Evolutionary conservation across 2,329 filamentous ascomycete genomes (phyloP).

Genomic region (Monosporascus sp.): DNA sequence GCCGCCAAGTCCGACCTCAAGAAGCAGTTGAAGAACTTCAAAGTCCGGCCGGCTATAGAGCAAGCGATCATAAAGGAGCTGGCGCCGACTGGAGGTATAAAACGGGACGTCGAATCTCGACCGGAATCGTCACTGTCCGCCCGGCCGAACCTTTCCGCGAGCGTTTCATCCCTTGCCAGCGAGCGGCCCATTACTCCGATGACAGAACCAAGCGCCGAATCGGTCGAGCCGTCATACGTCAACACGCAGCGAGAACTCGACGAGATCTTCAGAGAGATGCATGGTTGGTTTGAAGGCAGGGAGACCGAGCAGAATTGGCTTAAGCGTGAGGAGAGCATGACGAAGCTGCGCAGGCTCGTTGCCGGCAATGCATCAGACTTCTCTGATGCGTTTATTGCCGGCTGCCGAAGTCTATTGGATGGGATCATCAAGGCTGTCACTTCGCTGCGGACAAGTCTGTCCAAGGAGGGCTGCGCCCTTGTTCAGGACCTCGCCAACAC

Average conservation of each 20-base stretch:
- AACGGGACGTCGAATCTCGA: constrained; percentile 33
- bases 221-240: constrained; percentile 75
- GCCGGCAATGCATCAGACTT: constrained; percentile 85
- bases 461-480: constrained; percentile 76
- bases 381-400: constrained; percentile 60
- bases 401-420: constrained; percentile 71
- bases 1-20: constrained; percentile 85
- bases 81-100: constrained; percentile 39
- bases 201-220: constrained; percentile 59
- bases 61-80: constrained; percentile 74
- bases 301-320: constrained; percentile 92
- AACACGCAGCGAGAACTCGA: constrained; percentile 85
- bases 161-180: constrained; percentile 41
- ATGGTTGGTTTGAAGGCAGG: constrained; percentile 73
- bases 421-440: constrained; percentile 81
- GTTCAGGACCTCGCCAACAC: constrained; percentile 78
- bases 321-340: constrained; percentile 74
- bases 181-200: constrained; percentile 57
- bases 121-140: constrained; percentile 33
- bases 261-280: constrained; percentile 78
- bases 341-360: constrained; percentile 69
- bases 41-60: constrained; percentile 81
- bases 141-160: constrained; percentile 40
- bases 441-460: constrained; percentile 83
- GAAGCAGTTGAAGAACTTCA: constrained; percentile 75